Evolutionary conservation across 495 filamentous ascomycete species (phyloP).

Genomic region (Penicillium pulvis): DNA sequence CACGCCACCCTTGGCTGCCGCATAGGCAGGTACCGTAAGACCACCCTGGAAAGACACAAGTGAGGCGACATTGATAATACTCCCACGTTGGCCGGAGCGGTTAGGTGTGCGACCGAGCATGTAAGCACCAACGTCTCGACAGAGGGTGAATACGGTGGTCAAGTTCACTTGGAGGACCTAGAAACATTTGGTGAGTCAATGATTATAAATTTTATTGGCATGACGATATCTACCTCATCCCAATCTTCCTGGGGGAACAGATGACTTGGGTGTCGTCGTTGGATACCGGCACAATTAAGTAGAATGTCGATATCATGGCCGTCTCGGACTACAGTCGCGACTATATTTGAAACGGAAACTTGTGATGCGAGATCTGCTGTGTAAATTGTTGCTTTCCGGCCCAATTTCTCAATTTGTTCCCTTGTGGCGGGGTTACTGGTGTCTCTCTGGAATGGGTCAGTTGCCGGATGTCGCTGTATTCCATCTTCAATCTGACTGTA

Average conservation of each 20-base stretch:
- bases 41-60: slow-evolving; percentile 84
- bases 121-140: slow-evolving; percentile 75
- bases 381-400: slow-evolving; percentile 69
- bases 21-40: slow-evolving; percentile 80
- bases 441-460: slow-evolving; percentile 47
- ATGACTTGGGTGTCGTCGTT: slow-evolving; percentile 74
- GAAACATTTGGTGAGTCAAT: background rate
- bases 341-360: slow-evolving; percentile 55
- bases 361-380: slow-evolving; percentile 68
- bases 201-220: slow-evolving; percentile 8
- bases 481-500: slow-evolving; percentile 6
- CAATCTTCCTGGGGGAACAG: slow-evolving; percentile 82
- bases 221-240: slow-evolving; percentile 56
- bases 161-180: slow-evolving; percentile 82
- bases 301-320: slow-evolving; percentile 69
- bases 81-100: slow-evolving; percentile 54
- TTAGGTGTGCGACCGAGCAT: slow-evolving; percentile 62
- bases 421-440: slow-evolving; percentile 58
- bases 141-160: slow-evolving; percentile 73
- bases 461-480: background rate
- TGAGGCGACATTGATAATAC: slow-evolving; percentile 79
- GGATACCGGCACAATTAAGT: slow-evolving; percentile 88
- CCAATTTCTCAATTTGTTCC: slow-evolving; percentile 60
- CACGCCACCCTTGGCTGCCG: slow-evolving; percentile 78
- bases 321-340: slow-evolving; percentile 61